Evolutionary conservation across 2,329 filamentous ascomycete species (phyloP), one percentile per base, ranked within the genome.

Genomic region (Epichloe glyceriae): DNA sequence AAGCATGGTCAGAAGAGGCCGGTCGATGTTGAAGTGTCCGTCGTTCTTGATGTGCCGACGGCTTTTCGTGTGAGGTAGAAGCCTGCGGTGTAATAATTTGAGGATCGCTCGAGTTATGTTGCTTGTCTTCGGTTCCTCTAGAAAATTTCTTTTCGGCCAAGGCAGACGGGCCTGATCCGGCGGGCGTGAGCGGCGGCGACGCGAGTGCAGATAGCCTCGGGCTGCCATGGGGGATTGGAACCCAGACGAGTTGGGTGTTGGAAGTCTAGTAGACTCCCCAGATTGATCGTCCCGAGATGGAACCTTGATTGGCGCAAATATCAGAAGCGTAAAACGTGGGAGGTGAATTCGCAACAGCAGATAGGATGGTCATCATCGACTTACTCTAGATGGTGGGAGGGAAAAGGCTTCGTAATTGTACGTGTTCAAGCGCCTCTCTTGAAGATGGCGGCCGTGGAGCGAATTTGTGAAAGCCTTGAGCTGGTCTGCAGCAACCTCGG

Each of bases 341-440:
- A 12, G n/a, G 10, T 8, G 26, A 30, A 30, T 30, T 20, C 34
- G 42, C 7, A 45, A 34, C n/a, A 33, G 17, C 30, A 8, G n/a
- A 8, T 62, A 53, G 2, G n/a, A 20, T 45, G n/a, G 14, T 52
- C 22, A 46, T 34, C 17, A 19, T 30, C 33, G n/a, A 78, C 85
- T 69, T 81, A 91, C 88, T 69, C 87, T 79, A 44, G 88, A 91
- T 34, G 80, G 76, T 38, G 93, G 91, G 49, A 97, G 74, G 37
- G 93, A 97, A 56, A 95, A 83, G 35, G 91, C 85, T 64, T 96
- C 90, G 62, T 90, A 97, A 42, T 85, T 83, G 68, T 88, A 95
- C 63, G 89, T 87, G 63, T 85, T 86, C 73, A 95, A 80, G 56
- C 90, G 81, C 52, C 82, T 78, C 60, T 90, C 85, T 70, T 96